A percentile compares a stretch with the other conserved stretches of the same genome.
phyloP scores from a whole-genome alignment of 2,329 filamentous ascomycete genomes.

The Sarocladium strictum region DNA sequence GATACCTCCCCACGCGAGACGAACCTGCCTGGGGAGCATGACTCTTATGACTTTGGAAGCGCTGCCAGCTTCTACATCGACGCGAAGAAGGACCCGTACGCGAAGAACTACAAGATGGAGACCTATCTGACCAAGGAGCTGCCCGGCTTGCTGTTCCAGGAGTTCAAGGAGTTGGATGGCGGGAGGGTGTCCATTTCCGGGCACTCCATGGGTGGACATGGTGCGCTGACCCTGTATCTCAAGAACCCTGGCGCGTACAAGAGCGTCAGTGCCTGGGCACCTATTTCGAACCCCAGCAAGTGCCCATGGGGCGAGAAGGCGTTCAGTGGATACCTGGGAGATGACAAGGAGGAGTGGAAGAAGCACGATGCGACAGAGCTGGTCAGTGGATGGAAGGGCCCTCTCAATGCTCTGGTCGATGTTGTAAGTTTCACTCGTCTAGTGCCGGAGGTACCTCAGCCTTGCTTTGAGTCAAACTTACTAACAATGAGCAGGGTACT shows the following conservation, averaged over 20 bases:
- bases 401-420: constrained; percentile 75
- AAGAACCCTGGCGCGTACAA: constrained; percentile 88
- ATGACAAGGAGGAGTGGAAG: constrained; percentile 70
- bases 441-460: constrained; percentile 62
- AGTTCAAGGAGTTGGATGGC: constrained; percentile 65
- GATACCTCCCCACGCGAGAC: constrained; percentile 90
- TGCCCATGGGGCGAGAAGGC: constrained; percentile 97
- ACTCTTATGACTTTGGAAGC: constrained; percentile 83
- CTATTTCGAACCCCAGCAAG: constrained; percentile 77
- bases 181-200: constrained; percentile 76
- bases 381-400: constrained; percentile 63
- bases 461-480: neutral
- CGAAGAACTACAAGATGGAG: constrained; percentile 86
- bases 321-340: constrained; percentile 84
- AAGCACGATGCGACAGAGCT: constrained; percentile 91
- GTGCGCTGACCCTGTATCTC: constrained; percentile 85
- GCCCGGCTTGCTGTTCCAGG: constrained; percentile 66
- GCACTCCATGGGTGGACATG: constrained; percentile 96
- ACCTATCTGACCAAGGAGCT: constrained; percentile 85
- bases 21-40: constrained; percentile 76
- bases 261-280: constrained; percentile 84
- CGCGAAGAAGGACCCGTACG: constrained; percentile 69
- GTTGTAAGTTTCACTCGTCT: constrained; percentile 52
- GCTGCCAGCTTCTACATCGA: constrained; percentile 95
- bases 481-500: constrained; percentile 56